Evolutionary conservation across 768 basidiomycete genomes (phyloP), one percentile per base, ranked within the genome.

Genomic region (Piloderma croceum): DNA sequence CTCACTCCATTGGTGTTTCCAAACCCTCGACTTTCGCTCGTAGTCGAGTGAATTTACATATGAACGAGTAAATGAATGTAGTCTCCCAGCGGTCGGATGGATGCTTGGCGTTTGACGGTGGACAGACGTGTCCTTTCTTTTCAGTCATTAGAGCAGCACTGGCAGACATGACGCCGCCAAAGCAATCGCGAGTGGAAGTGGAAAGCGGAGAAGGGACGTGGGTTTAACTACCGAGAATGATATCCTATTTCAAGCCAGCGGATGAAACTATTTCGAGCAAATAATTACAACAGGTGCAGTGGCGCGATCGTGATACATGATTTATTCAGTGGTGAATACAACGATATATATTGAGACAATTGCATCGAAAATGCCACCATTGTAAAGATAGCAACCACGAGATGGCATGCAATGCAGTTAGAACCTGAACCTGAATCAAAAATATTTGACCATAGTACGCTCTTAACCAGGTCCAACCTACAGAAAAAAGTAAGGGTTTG

Each of bases 391-490:
- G 51, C 57, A 52, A 51, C 22, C 45, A 47, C 43, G 52, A 58
- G 54, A 54, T 51, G 43, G 19, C 24, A 12, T 24, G 31, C 23
- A 41, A 39, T n/a, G n/a, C n/a, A n/a, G n/a, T n/a, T n/a, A n/a
- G n/a, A n/a, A n/a, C n/a, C n/a, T n/a, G n/a, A n/a, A n/a, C n/a
- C n/a, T n/a, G n/a, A n/a, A n/a, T n/a, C n/a, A n/a, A n/a, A n/a
- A n/a, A n/a, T n/a, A n/a, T n/a, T n/a, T n/a, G n/a, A n/a, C n/a
- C n/a, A n/a, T n/a, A n/a, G n/a, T n/a, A n/a, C n/a, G n/a, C n/a
- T 66, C 52, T 88, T 81, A 90, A 67, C 88, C 88, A 33, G 88
- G 88, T 45, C 88, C 88, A 59, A 90, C 88, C 88, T 90, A 52
- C 38, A 35, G 9, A 9, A 29, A 9, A 40, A 34, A 37, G 44